A percentile compares a stretch with the other conserved stretches of the same genome.
Evolutionary conservation across 1,139 yeast species (phyloP).

Genomic region (Taphrina communis): DNA sequence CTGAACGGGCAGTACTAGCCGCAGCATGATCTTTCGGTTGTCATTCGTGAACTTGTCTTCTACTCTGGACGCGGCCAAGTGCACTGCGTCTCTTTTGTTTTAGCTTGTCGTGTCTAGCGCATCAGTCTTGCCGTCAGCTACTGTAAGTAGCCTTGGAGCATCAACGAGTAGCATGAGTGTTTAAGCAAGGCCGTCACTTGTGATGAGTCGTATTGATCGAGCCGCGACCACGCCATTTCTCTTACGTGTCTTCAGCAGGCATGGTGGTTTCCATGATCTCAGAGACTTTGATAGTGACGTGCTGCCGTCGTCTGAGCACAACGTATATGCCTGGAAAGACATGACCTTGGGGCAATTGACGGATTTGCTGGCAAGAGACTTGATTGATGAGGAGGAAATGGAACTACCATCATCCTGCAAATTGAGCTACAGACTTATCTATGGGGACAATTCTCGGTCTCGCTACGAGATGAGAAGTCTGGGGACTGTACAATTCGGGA

Average conservation of each 20-base stretch:
- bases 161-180: not conserved
- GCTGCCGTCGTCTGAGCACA: constrained; percentile 11
- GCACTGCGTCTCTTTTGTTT: too few species aligned
- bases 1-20: too few species aligned
- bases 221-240: constrained; percentile 30
- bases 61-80: too few species aligned
- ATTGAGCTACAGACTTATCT: constrained; percentile 13
- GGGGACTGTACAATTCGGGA: constrained; percentile 13
- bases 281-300: constrained; percentile 17
- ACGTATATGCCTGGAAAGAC: constrained; percentile 25
- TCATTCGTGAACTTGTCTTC: too few species aligned
- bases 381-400: not conserved
- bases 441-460: constrained; percentile 9
- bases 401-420: constrained; percentile 1
- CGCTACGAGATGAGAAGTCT: constrained; percentile 9
- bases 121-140: too few species aligned
- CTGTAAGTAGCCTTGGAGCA: not conserved
- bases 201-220: constrained; percentile 6
- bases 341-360: constrained; percentile 29
- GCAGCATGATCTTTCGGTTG: too few species aligned
- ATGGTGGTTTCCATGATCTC: constrained; percentile 26
- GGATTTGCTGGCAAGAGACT: constrained; percentile 5
- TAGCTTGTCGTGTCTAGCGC: too few species aligned
- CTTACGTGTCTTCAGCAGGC: constrained; percentile 22
- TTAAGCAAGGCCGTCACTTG: not conserved